Base-by-base conservation (phyloP, 2,329 filamentous ascomycete genomes). In the Myrmaecium sp. region DNA sequence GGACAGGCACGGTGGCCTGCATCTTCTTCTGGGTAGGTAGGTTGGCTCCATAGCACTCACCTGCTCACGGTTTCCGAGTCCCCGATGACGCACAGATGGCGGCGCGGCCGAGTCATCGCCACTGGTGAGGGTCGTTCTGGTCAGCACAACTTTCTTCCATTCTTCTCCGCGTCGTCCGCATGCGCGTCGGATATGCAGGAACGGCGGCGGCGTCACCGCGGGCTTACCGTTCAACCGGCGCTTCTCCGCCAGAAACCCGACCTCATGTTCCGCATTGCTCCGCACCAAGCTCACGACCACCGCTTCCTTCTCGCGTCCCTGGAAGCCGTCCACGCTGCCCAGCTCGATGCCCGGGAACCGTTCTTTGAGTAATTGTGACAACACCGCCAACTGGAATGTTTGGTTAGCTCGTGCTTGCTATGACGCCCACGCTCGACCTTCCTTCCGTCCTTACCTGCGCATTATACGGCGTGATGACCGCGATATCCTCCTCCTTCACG, bases 301-400 rank as follows among this genome's bases (percentile, higher is more conserved):
- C 3, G 81, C 89, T 51, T 98, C 89, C 53, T 98, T 98, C 53
- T 98, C 89, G 11, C 89, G 71, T 17, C 89, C 89, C 51, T 98
- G 89, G 48, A 98, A 98, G 2, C 86, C 89, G 51, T 98, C 89
- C 2, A 98, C 81, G 41, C 82, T 93, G 17, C 89, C 89, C n/a
- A 98, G 62, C 51, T 98, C 89, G 26, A 98, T 71, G 8, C 77
- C 82, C 0, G 78, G 77, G 41, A 77, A 92, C 20, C 62, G 58
- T 33, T 89, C 79, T 46, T 86, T 89, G 26, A 98, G 64, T 36
- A 76, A 63, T 19, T 63, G 58, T 8, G 82, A 74, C 27, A 95
- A 60, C 7, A 91, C 54, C 4, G 78, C 75, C 18, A 94, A 66
- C 69, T 91, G 36, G 30, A 24, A 16, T 26, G 34, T 21, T 32